Evolutionary conservation across 257 asterid genomes (phyloP).

Genomic region (Solanum paucissectum): DNA sequence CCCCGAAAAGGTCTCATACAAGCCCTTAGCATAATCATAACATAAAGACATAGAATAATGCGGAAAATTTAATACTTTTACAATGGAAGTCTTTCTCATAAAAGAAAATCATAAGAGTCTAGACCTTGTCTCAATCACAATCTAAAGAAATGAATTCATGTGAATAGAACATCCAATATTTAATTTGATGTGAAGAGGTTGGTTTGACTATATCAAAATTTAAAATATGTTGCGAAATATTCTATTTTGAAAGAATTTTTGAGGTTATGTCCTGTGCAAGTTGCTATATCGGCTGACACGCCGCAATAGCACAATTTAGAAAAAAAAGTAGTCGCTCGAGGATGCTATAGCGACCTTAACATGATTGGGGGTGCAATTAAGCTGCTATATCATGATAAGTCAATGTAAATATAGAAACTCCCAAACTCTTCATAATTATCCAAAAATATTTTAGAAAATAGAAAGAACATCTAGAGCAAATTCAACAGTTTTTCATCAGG

Average conservation of each 20-base stretch:
- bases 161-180: neutral
- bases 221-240: neutral
- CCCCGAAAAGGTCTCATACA: too few species aligned
- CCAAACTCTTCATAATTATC: neutral
- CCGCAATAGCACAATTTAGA: too few species aligned
- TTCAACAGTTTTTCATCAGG: too few species aligned
- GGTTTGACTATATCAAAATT: neutral
- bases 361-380: neutral
- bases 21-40: too few species aligned
- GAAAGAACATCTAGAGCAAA: neutral
- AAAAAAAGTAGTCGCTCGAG: too few species aligned
- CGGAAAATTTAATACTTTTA: too few species aligned
- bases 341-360: neutral
- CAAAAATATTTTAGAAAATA: too few species aligned
- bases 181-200: neutral
- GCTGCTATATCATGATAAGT: neutral
- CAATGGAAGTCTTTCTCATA: too few species aligned
- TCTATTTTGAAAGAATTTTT: neutral
- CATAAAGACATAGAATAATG: too few species aligned
- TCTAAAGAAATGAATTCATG: neutral
- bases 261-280: neutral
- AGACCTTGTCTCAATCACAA: too few species aligned
- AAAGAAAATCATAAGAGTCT: too few species aligned
- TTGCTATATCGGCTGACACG: too few species aligned
- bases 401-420: neutral